These are phyloP conservation scores for Delitschia confertaspora DNA, from an alignment of 495 filamentous ascomycete genomes.

Conservation along the genomic window DNA sequence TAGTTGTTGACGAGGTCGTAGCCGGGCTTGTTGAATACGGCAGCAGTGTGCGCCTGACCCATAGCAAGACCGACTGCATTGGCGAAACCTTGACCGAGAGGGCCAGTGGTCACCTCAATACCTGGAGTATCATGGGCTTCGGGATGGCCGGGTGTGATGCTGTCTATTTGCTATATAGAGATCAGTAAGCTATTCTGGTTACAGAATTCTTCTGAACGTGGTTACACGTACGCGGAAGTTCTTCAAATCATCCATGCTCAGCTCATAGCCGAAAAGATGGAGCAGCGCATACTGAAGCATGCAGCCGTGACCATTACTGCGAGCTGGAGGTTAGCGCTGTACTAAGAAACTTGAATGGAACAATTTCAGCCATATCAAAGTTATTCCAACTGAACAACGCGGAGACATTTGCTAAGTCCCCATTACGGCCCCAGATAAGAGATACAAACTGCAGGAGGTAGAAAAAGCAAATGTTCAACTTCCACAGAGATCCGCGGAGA, in stretches of 20 bases:
- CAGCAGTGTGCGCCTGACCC: slow-evolving; percentile 82
- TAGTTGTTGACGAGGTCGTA: slow-evolving; percentile 90
- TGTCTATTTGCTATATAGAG: slow-evolving; percentile 59
- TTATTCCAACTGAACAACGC: too few species aligned
- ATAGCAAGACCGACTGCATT: slow-evolving; percentile 71
- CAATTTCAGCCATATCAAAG: too few species aligned
- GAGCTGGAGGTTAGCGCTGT: slow-evolving; percentile 15
- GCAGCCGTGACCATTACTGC: slow-evolving; percentile 94
- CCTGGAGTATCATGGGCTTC: slow-evolving; percentile 94
- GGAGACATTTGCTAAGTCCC: slow-evolving; percentile 1
- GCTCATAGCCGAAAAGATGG: slow-evolving; percentile 84
- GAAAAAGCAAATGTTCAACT: slow-evolving; percentile 18
- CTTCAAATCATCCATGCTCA: slow-evolving; percentile 88
- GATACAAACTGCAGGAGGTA: slow-evolving; percentile 1
- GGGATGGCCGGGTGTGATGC: slow-evolving; percentile 93
- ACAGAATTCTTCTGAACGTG: slow-evolving; percentile 2
- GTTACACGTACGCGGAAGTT: slow-evolving; percentile 73
- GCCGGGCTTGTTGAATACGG: slow-evolving; percentile 92
- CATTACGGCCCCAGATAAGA: slow-evolving; percentile 3
- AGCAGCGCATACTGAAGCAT: slow-evolving; percentile 99
- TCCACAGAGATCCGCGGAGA: slow-evolving; percentile 13
- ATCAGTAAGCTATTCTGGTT: slow-evolving; percentile 9
- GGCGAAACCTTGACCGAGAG: slow-evolving; percentile 32
- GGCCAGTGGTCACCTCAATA: slow-evolving; percentile 84
- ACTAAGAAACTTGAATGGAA: too few species aligned